These are phyloP conservation scores for Mallotus japonicus DNA, from an alignment of 441 rosid species.

Conservation along the genomic window DNA sequence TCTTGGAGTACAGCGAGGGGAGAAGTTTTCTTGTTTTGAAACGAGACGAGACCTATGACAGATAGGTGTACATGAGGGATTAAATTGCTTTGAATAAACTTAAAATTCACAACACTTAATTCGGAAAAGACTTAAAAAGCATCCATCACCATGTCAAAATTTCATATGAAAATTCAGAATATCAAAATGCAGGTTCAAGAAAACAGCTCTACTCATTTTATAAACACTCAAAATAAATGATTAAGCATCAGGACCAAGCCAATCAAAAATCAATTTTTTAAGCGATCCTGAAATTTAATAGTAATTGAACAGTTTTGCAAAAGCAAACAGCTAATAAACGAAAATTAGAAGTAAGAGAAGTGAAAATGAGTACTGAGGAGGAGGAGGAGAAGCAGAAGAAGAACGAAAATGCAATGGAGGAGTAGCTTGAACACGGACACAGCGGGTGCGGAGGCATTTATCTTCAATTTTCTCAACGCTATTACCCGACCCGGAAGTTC, in stretches of 20 bases:
- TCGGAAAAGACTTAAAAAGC: too few species aligned
- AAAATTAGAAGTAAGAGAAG: neutral
- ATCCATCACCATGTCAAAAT: too few species aligned
- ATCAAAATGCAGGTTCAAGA: too few species aligned
- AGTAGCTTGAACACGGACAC: constrained; percentile 56
- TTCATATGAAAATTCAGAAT: too few species aligned
- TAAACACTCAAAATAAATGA: too few species aligned
- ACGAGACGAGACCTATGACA: constrained; percentile 55
- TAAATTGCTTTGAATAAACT: too few species aligned
- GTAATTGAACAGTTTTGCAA: too few species aligned
- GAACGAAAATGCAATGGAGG: constrained; percentile 80
- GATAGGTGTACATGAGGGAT: neutral
- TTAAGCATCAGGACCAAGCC: too few species aligned
- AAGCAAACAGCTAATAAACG: neutral
- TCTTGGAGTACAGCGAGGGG: constrained; percentile 81
- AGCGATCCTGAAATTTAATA: neutral
- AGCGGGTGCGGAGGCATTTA: constrained; percentile 48
- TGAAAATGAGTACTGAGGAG: constrained; percentile 47
- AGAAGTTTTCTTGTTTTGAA: constrained; percentile 78
- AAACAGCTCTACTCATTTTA: too few species aligned
- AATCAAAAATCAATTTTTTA: neutral
- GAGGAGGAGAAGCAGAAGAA: constrained; percentile 25
- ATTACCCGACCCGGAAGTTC: constrained; percentile 29
- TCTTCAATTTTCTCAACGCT: constrained; percentile 52
- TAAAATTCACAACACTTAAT: too few species aligned